phyloP scores from a whole-genome alignment of 257 asterid species.

The Solanum etuberosum region DNA sequence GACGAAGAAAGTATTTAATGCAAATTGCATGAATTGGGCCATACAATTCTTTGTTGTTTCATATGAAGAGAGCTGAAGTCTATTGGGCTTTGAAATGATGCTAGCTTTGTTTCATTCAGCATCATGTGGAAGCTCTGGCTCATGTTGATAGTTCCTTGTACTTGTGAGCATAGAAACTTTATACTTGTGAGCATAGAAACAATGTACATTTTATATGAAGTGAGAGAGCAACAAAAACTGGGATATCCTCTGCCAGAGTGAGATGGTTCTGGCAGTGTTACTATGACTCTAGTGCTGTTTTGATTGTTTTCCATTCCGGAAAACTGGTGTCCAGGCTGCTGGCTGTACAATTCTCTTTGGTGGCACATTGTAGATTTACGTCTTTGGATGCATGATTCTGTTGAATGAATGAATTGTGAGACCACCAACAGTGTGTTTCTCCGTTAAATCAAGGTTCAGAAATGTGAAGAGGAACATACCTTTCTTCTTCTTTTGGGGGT shows the following conservation, averaged over 20 bases:
- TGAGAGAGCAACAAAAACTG: not conserved
- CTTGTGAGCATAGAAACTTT: not conserved
- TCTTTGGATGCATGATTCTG: not conserved
- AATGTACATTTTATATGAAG: not conserved
- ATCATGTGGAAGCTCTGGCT: not conserved
- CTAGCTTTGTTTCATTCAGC: not conserved
- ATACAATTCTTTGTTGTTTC: not conserved
- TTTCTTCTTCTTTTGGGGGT: not conserved
- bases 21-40: not conserved
- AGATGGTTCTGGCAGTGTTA: not conserved
- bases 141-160: not conserved
- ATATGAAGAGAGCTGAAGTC: not conserved
- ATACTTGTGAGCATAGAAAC: not conserved
- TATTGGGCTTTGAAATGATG: not conserved
- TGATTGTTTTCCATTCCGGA: not conserved
- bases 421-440: not conserved
- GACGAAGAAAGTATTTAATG: not conserved
- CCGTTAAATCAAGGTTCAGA: not conserved
- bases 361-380: not conserved
- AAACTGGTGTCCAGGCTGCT: not conserved
- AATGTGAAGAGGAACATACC: not conserved
- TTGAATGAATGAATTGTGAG: not conserved
- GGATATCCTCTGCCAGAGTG: not conserved
- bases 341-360: not conserved
- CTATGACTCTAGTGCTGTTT: not conserved